phyloP scores from a whole-genome alignment of 2,329 filamentous ascomycete genomes.

The Fusarium ambrosium region DNA sequence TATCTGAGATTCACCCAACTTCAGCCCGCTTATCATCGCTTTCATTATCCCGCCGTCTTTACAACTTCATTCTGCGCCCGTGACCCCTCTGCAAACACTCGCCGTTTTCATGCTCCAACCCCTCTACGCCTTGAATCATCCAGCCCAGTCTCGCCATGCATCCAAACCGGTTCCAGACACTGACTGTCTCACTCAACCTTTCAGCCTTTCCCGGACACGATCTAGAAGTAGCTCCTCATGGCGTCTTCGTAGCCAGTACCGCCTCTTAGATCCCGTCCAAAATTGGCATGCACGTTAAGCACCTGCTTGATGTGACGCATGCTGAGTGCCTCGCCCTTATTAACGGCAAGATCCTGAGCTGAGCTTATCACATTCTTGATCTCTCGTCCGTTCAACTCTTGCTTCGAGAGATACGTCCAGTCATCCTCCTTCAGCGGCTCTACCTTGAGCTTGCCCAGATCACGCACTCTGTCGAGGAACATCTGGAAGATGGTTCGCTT shows the following conservation, averaged over 20 bases:
- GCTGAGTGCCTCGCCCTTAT: conserved; percentile 76
- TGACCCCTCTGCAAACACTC: neutral
- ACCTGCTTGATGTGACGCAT: conserved; percentile 87
- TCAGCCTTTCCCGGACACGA: conserved; percentile 4
- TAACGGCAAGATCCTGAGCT: conserved; percentile 84
- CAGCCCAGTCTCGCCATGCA: neutral
- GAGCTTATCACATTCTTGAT: conserved; percentile 92
- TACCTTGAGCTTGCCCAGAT: conserved; percentile 72
- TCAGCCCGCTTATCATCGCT: neutral
- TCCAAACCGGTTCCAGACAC: neutral
- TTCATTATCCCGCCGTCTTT: neutral
- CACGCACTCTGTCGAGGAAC: conserved; percentile 80
- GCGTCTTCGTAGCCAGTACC: conserved; percentile 85
- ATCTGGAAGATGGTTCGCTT: conserved; percentile 86
- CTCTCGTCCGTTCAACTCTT: conserved; percentile 74
- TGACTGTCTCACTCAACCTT: neutral
- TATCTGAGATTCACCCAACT: neutral
- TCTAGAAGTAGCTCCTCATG: conserved; percentile 81
- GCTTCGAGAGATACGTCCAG: conserved; percentile 73
- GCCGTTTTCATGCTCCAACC: neutral
- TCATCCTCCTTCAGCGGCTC: conserved; percentile 76
- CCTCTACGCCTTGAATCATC: neutral
- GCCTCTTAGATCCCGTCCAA: conserved; percentile 86
- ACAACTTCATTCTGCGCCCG: neutral
- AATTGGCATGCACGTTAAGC: conserved; percentile 85